Conservation (phyloP, 1,139 yeast species). For the Waltiozyma sp. region DNA sequence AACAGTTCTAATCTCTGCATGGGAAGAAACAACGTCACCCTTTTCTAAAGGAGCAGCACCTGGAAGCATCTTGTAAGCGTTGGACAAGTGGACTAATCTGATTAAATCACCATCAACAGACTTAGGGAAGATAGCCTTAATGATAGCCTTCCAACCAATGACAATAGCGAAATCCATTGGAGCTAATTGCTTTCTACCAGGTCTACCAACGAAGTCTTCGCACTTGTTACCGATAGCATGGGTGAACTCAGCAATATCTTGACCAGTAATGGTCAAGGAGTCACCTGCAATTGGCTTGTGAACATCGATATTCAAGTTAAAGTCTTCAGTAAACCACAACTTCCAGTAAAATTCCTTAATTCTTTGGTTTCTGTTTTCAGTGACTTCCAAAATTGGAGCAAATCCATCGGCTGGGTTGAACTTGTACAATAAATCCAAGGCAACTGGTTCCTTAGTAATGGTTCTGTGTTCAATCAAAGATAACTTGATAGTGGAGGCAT, state of each 20-base stretch:
- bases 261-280: constrained; percentile 55
- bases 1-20: constrained; percentile 81
- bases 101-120: constrained; percentile 93
- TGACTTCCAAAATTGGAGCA: constrained; percentile 86
- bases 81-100: constrained; percentile 87
- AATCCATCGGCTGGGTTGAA: constrained; percentile 82
- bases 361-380: constrained; percentile 84
- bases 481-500: constrained; percentile 46
- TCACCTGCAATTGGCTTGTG: constrained; percentile 56
- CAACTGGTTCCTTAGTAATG: constrained; percentile 61
- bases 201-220: constrained; percentile 87
- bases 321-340: constrained; percentile 82
- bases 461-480: constrained; percentile 84
- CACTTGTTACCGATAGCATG: constrained; percentile 96
- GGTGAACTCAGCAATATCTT: constrained; percentile 83
- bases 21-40: constrained; percentile 76
- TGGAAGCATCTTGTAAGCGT: constrained; percentile 88
- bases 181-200: constrained; percentile 76
- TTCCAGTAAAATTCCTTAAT: constrained; percentile 97
- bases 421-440: constrained; percentile 66
- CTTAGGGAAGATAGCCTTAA: constrained; percentile 93
- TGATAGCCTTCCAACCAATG: constrained; percentile 96
- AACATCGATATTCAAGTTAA: constrained; percentile 54
- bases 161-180: constrained; percentile 99
- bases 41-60: constrained; percentile 84